Evolutionary conservation across 1,284 basidiomycete genomes (phyloP).

Genomic region (Sporisorium sorghi): DNA sequence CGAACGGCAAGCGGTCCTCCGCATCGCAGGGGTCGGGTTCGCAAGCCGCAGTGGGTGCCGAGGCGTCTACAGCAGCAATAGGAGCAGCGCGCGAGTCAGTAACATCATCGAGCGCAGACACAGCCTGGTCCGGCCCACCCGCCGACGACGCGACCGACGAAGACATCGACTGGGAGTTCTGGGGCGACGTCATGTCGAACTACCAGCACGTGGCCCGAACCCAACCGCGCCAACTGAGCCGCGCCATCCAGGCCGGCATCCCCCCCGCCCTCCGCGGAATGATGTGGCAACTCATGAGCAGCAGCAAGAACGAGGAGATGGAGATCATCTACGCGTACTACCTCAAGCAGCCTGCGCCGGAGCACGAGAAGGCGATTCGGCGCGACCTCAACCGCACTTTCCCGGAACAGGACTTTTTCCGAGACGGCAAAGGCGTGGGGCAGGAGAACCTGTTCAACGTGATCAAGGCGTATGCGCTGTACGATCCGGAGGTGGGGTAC

Average conservation of each 20-base stretch:
- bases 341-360: conserved; percentile 83
- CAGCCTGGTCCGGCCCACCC: conserved; percentile 31
- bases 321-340: conserved; percentile 85
- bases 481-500: conserved; percentile 94
- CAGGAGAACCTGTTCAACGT: conserved; percentile 98
- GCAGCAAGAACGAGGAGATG: conserved; percentile 86
- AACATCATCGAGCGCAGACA: conserved; percentile 11
- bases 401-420: conserved; percentile 96
- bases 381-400: conserved; percentile 92
- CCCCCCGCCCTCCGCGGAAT: conserved; percentile 87
- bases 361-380: conserved; percentile 92
- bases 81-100: conserved; percentile 7
- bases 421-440: conserved; percentile 83
- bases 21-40: background rate
- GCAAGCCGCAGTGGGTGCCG: background rate
- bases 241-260: conserved; percentile 91
- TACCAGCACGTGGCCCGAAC: conserved; percentile 72
- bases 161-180: conserved; percentile 80
- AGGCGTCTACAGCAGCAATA: background rate
- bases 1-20: conserved; percentile 3
- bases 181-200: conserved; percentile 88
- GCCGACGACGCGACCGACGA: conserved; percentile 45
- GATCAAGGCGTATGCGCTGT: conserved; percentile 95
- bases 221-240: conserved; percentile 75
- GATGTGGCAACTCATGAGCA: conserved; percentile 96